Evolutionary conservation across 345 rosid species (phyloP), one percentile per base, ranked within the genome.

Genomic region (Garcia nutans): DNA sequence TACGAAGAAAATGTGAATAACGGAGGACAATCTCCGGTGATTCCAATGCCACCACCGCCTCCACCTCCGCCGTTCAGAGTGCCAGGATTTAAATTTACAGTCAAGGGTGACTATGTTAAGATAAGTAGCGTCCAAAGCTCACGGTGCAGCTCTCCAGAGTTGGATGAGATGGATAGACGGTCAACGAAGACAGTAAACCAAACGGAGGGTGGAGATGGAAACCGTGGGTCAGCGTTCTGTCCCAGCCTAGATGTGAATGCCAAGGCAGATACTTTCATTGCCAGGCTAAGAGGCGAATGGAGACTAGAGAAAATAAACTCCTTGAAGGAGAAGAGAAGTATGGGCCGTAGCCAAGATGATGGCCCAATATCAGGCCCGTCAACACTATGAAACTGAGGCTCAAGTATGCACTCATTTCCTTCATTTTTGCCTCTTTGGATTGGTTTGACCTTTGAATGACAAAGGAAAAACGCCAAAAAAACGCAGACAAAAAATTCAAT

Each of bases 171-270:
- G 55, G 81, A 80, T 3, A 73, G 67, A 24, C 76, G 70, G 69
- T 72, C 80, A 10, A n/a, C n/a, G 3, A 71, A 68, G 44, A 74
- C 47, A 37, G 85, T 73, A 77, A 83, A 55, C 81, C 24, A 17
- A 68, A 33, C 75, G 57, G 86, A 84, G 47, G 81, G 74, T 19
- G 77, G 72, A 52, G 84, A 66, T 20, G 83, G 76, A 41, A 19
- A 15, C 4, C 67, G 77, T 31, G 79, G 84, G 49, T 31, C 79
- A 13, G 78, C 74, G 19, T 86, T 82, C 73, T 92, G 94, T 73
- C 93, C 92, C n/a, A 94, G 96, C 74, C 97, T 97, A 11, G 98
- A 94, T 77, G 97, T 94, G 17, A 87, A 94, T 72, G 76, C 73
- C 17, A 90, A 94, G 82, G 98, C 97, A 10, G 98, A 89, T 41